Base-by-base conservation (phyloP, 768 basidiomycete genomes). In the Xerocomellus dryophilus region DNA sequence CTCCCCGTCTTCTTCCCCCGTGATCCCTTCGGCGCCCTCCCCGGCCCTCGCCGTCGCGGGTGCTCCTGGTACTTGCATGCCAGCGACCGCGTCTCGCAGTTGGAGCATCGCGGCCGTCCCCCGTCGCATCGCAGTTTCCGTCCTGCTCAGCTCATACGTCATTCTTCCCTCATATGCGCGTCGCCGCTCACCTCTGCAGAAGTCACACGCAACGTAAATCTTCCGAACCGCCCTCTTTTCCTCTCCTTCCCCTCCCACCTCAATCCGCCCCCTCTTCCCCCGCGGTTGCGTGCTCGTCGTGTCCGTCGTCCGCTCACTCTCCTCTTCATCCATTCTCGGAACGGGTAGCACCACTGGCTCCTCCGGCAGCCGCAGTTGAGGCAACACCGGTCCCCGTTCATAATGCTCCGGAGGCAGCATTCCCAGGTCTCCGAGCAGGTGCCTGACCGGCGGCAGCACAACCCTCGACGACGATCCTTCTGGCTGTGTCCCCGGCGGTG, bases 41-140 rank as follows among this genome's bases (percentile, higher is more conserved):
- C 88, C 51, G 88, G 87, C 2, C 89, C 89, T 44, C 89, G 80
- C 32, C 88, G 81, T 64, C 80, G 69, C 10, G 73, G 72, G 20
- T 74, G 68, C 20, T 73, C 71, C 45, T 78, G 79, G 67, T 87
- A 88, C 52, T 66, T 69, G 64, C 87, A 88, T 29, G 67, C 60
- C 52, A 75, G 69, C 45, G 73, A 73, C 36, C 86, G 83, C 31
- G 76, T 76, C 18, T 60, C 66, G 69, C 89, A 91, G 64, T 86
- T 84, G 7, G 72, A 75, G 59, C 88, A 91, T 6, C 73, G 68
- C 29, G 88, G 89, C 58, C 73, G 77, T 2, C 69, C 75, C 3
- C 87, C 88, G 63, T 88, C 84, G 71, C 89, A 91, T 23, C 81
- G 78, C 52, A 91, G 79, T 69, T 91, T 91, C 50, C 88, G 82